Conservation (phyloP, 2,329 filamentous ascomycete species). For the Lanzia echinophila region DNA sequence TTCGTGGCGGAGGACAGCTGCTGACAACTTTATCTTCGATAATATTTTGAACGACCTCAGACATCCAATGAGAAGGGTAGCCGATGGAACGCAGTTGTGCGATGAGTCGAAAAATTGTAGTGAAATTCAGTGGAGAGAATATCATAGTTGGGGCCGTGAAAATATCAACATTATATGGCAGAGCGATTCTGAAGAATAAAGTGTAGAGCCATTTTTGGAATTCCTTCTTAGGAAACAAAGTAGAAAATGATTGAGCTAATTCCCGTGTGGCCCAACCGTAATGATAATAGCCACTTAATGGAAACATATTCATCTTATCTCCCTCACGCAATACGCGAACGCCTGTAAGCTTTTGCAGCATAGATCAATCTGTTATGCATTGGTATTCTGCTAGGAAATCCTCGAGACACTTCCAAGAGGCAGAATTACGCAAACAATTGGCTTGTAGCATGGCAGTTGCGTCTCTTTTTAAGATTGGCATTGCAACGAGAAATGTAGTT, state of each 20-base stretch:
- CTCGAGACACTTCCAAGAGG: constrained; percentile 2
- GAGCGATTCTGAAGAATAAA: constrained; percentile 13
- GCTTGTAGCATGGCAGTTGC: neutral
- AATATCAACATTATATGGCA: constrained; percentile 10
- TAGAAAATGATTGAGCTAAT: neutral
- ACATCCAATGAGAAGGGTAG: constrained; percentile 17
- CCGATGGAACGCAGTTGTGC: constrained; percentile 7
- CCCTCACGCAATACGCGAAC: neutral
- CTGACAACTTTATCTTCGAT: constrained; percentile 13
- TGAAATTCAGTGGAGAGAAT: constrained; percentile 10
- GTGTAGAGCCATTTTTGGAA: constrained; percentile 14
- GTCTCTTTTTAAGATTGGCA: constrained; percentile 1
- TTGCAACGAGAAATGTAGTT: constrained; percentile 10
- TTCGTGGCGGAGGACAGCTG: constrained; percentile 6
- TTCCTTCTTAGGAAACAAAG: neutral
- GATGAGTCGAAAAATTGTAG: constrained; percentile 13
- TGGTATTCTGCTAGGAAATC: constrained; percentile 13
- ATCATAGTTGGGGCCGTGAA: neutral
- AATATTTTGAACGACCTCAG: constrained; percentile 13
- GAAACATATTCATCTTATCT: neutral
- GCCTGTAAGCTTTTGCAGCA: constrained; percentile 8
- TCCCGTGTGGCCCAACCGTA: neutral
- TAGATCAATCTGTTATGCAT: constrained; percentile 9
- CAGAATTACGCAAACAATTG: constrained; percentile 12
- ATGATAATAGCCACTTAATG: neutral